Evolutionary conservation across 169 alveolate species (phyloP).

Genomic region (Cryptosporidium andersoni): DNA sequence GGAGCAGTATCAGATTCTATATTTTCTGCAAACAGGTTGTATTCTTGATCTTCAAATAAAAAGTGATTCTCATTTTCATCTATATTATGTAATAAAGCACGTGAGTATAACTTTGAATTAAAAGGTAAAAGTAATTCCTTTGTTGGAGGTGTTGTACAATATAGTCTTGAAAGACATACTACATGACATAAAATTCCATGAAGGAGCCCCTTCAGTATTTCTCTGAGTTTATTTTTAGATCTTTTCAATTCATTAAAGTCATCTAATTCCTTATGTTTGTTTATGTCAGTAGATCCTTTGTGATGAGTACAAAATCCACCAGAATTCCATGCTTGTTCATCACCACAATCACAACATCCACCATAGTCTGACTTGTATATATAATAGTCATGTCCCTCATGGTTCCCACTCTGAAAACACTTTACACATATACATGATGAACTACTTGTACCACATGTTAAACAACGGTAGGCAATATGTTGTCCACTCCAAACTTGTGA

Average conservation of each 20-base stretch:
- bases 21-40: background rate
- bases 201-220: slow-evolving; percentile 5
- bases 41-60: slow-evolving; percentile 6
- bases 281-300: background rate
- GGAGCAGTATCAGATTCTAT: background rate
- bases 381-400: slow-evolving; percentile 73
- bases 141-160: slow-evolving; percentile 35
- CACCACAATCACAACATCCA: slow-evolving; percentile 79
- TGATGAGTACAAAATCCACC: slow-evolving; percentile 73
- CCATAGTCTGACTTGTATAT: slow-evolving; percentile 75
- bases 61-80: background rate
- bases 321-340: slow-evolving; percentile 72
- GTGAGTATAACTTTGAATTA: slow-evolving; percentile 32
- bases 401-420: slow-evolving; percentile 73
- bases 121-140: slow-evolving; percentile 42
- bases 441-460: slow-evolving; percentile 74
- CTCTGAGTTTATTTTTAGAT: background rate
- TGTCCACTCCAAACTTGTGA: slow-evolving; percentile 75
- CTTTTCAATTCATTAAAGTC: background rate
- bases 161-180: slow-evolving; percentile 25
- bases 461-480: slow-evolving; percentile 75
- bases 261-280: background rate
- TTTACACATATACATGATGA: slow-evolving; percentile 75
- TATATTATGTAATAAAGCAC: slow-evolving; percentile 11
- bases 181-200: slow-evolving; percentile 55